Base-by-base conservation (phyloP, 2,329 filamentous ascomycete species). In the Pyrenophora tritici-repentis region DNA sequence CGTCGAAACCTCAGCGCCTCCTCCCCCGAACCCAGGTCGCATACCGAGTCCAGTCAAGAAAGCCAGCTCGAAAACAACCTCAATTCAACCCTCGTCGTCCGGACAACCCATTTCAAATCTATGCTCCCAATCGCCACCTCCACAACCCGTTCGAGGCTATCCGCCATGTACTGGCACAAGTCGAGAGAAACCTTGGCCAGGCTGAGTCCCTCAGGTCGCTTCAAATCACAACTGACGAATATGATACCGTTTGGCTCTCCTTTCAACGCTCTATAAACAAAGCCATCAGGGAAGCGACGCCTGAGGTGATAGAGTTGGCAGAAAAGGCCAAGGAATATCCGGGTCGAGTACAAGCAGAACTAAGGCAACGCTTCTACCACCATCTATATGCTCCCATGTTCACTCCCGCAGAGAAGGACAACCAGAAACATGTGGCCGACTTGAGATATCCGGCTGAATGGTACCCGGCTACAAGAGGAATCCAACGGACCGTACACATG, bases 371-470 rank as follows among this genome's bases (percentile, higher is more conserved):
- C 26, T 90, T 94, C 68, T 85, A 87, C 62, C 66, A 64, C 4
- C 66, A 72, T 37, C 41, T 65, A n/a, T 63, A 42, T 31, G 65
- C 62, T n/a, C 58, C 59, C 6, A 66, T 63, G 49, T 75, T 75
- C 55, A 73, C 73, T 1, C 39, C 59, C n/a, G 67, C 68, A 16
- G 70, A 75, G 48, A 34, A 68, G 37, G 60, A 73, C 22, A 73
- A 73, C 43, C 73, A 75, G 59, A 70, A 68, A 44, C 59, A 66
- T 16, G 75, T 95, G 12, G 84, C 90, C n/a, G 91, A 97, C 74
- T 77, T 96, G 59, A 84, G 91, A n/a, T 91, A 86, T 72, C 94
- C 94, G 0, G 83, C 87, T 46, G 94, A 99, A 72, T 97, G 93
- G 93, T 97, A 88, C 68, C 91, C 93, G 0, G 86, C 84, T 3